Evolutionary conservation across 768 basidiomycete genomes (phyloP).

Genomic region (Hemileccinum rubropunctum): DNA sequence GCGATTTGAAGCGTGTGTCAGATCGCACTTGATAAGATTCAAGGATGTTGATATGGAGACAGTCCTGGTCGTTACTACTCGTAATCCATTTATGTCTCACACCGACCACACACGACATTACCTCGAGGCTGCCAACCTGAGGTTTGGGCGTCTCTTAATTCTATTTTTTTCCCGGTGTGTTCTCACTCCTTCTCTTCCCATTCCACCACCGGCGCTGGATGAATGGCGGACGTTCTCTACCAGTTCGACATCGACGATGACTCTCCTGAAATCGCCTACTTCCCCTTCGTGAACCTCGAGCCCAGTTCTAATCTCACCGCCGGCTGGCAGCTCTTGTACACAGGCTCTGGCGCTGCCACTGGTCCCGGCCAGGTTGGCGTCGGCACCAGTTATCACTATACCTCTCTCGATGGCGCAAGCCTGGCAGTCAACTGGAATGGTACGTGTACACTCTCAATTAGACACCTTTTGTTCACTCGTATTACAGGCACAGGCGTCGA

Average conservation of each 20-base stretch:
- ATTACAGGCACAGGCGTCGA: conserved; percentile 61
- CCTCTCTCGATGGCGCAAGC: conserved; percentile 55
- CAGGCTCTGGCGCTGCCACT: conserved; percentile 45
- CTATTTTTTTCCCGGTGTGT: conserved; percentile 1
- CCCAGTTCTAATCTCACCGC: conserved; percentile 44
- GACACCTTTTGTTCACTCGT: conserved; percentile 5
- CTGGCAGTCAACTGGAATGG: conserved; percentile 62
- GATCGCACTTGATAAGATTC: conserved; percentile 5
- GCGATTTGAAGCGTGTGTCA: background rate
- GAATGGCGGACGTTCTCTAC: conserved; percentile 22
- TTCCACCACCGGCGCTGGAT: conserved; percentile 26
- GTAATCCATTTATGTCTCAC: no score
- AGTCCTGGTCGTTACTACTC: no score
- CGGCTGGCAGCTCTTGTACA: conserved; percentile 72
- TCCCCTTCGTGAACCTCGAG: conserved; percentile 56
- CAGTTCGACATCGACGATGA: conserved; percentile 60
- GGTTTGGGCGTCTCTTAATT: conserved; percentile 13
- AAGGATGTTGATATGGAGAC: background rate
- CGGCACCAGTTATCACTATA: conserved; percentile 61
- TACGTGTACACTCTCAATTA: conserved; percentile 31
- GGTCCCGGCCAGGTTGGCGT: conserved; percentile 43
- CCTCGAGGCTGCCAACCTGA: conserved; percentile 26
- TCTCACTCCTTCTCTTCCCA: conserved; percentile 9
- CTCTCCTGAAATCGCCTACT: conserved; percentile 61
- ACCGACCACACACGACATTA: conserved; percentile 15